These are phyloP conservation scores for Colletotrichum karsti DNA, from an alignment of 2,329 filamentous ascomycete species.

Conservation along the genomic window DNA sequence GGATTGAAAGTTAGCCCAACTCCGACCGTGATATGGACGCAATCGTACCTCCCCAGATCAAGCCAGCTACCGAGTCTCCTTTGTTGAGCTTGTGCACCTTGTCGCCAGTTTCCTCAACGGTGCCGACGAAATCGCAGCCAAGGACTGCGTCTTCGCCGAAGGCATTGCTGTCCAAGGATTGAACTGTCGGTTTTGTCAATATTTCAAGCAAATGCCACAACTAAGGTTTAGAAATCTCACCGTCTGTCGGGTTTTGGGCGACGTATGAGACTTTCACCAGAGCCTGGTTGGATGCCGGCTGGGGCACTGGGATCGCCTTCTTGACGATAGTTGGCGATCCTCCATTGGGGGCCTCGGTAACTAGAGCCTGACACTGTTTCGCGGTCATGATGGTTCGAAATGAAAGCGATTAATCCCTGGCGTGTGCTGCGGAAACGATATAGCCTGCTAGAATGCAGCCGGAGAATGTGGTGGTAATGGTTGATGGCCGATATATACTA, in stretches of 20 bases:
- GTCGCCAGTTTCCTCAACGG: slow-evolving; percentile 41
- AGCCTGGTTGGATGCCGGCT: slow-evolving; percentile 29
- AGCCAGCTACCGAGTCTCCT: slow-evolving; percentile 34
- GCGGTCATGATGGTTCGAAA: not conserved
- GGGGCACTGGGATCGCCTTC: slow-evolving; percentile 9
- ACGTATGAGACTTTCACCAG: slow-evolving; percentile 33
- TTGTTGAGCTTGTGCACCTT: slow-evolving; percentile 25
- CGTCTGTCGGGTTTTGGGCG: slow-evolving; percentile 38
- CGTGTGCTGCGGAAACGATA: no score
- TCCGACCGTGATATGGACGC: not conserved
- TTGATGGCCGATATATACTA: not conserved
- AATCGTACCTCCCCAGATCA: slow-evolving; percentile 38
- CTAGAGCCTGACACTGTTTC: slow-evolving; percentile 11
- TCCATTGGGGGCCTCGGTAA: not conserved
- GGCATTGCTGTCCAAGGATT: slow-evolving; percentile 42
- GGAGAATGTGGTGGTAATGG: not conserved
- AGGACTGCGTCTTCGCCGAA: slow-evolving; percentile 47
- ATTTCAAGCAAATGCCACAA: not conserved
- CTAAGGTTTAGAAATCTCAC: slow-evolving; percentile 6
- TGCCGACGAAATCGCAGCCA: slow-evolving; percentile 46
- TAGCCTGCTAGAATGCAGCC: no score
- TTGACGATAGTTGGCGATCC: not conserved
- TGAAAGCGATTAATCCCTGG: no score
- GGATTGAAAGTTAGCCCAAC: not conserved
- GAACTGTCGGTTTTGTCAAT: slow-evolving; percentile 32